Conservation (phyloP, 306 rosid species). For the Glycyrrhiza uralensis region DNA sequence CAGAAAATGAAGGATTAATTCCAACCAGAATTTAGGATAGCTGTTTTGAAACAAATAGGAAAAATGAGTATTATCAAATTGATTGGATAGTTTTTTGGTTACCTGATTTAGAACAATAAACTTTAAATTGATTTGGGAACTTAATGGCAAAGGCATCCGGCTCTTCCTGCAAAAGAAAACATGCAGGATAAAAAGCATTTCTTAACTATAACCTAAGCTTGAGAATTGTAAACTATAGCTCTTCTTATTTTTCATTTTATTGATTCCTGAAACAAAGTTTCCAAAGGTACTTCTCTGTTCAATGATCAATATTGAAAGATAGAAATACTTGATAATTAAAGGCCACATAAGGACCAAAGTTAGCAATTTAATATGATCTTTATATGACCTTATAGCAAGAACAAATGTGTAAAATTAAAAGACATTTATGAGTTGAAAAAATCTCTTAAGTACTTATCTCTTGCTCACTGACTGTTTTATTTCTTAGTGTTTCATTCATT, state of each 20-base stretch:
- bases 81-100: not conserved
- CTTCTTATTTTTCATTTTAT: not conserved
- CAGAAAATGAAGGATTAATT: not conserved
- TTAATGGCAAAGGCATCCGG: constrained; percentile 54
- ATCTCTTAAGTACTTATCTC: not conserved
- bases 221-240: not conserved
- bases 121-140: constrained; percentile 57
- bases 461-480: not conserved
- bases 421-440: not conserved
- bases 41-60: not conserved
- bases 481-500: not conserved
- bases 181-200: not conserved
- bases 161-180: constrained; percentile 61
- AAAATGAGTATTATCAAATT: not conserved
- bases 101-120: constrained; percentile 86
- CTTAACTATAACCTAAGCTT: not conserved
- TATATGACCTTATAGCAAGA: not conserved
- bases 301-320: not conserved
- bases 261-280: not conserved
- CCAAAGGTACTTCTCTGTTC: not conserved
- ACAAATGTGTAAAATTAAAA: not conserved
- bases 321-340: no score
- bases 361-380: not conserved
- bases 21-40: not conserved
- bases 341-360: not conserved